phyloP scores from a whole-genome alignment of 1,139 yeast genomes.

The Blastobotrys apis region DNA sequence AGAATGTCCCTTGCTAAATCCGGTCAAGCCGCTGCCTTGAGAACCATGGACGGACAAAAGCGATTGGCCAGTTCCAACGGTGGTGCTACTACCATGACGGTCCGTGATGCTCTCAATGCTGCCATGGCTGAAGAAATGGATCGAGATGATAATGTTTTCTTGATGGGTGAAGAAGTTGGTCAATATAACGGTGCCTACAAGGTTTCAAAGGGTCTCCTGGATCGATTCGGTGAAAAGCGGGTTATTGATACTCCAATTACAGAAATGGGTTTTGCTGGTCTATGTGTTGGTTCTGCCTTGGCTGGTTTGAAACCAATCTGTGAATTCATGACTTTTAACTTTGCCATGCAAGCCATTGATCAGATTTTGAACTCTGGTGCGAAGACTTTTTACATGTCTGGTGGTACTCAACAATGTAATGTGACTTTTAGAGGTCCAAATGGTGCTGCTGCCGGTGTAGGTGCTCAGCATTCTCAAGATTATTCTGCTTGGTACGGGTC shows the following conservation, averaged over 20 bases:
- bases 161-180: slow-evolving; percentile 99
- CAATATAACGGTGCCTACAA: slow-evolving; percentile 99
- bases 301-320: slow-evolving; percentile 96
- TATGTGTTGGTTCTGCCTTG: slow-evolving; percentile 95
- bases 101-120: slow-evolving; percentile 92
- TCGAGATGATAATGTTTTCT: slow-evolving; percentile 87
- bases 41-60: slow-evolving; percentile 27
- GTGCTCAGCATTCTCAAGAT: slow-evolving; percentile 98
- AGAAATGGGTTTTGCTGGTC: slow-evolving; percentile 98
- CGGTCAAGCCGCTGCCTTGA: slow-evolving; percentile 30
- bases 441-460: slow-evolving; percentile 99
- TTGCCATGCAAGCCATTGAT: slow-evolving; percentile 99
- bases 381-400: slow-evolving; percentile 97
- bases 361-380: slow-evolving; percentile 98
- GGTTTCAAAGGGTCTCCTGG: slow-evolving; percentile 91
- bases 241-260: slow-evolving; percentile 97
- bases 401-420: slow-evolving; percentile 96
- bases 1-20: slow-evolving; percentile 13
- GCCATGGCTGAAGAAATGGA: slow-evolving; percentile 98
- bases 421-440: slow-evolving; percentile 98
- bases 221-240: slow-evolving; percentile 95
- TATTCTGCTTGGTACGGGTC: slow-evolving; percentile 97
- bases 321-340: slow-evolving; percentile 98
- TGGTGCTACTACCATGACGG: slow-evolving; percentile 54
- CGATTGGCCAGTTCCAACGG: slow-evolving; percentile 30